Percentiles rank a stretch among this genome's conserved stretches.
These are phyloP conservation scores for Stagonosporopsis chrysanthemi DNA, from an alignment of 2,329 filamentous ascomycete species.

Conservation along the genomic window DNA sequence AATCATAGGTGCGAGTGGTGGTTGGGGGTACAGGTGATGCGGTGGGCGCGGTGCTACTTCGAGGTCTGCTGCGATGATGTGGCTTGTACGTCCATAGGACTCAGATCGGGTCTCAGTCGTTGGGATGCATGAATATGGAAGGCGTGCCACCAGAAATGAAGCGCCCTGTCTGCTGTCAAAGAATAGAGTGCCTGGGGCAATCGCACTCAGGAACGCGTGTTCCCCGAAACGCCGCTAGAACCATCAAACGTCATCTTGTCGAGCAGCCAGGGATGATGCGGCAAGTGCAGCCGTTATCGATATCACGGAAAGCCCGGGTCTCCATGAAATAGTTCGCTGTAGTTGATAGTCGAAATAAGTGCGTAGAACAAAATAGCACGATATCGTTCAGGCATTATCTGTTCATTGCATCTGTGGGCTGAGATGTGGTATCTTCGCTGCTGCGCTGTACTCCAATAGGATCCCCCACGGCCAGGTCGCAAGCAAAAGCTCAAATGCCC, in stretches of 20 bases:
- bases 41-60: constrained; percentile 12
- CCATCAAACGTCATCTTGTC: constrained; percentile 31
- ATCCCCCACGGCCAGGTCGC: not conserved
- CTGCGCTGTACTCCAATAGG: not conserved
- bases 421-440: constrained; percentile 3
- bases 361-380: not conserved
- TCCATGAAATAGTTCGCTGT: not conserved
- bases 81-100: constrained; percentile 37
- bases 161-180: constrained; percentile 4
- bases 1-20: constrained; percentile 36
- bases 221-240: constrained; percentile 26
- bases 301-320: constrained; percentile 6
- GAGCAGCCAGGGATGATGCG: constrained; percentile 24
- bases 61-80: constrained; percentile 16
- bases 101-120: constrained; percentile 23
- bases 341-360: not conserved
- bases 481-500: constrained; percentile 5
- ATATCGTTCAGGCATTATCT: not conserved
- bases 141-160: constrained; percentile 11
- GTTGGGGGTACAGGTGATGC: constrained; percentile 1
- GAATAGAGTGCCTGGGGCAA: constrained; percentile 10
- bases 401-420: not conserved
- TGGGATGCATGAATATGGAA: constrained; percentile 15
- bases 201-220: constrained; percentile 27
- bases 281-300: constrained; percentile 19